These are phyloP conservation scores for Salvia splendens DNA, from an alignment of 257 asterid species.

Conservation along the genomic window DNA sequence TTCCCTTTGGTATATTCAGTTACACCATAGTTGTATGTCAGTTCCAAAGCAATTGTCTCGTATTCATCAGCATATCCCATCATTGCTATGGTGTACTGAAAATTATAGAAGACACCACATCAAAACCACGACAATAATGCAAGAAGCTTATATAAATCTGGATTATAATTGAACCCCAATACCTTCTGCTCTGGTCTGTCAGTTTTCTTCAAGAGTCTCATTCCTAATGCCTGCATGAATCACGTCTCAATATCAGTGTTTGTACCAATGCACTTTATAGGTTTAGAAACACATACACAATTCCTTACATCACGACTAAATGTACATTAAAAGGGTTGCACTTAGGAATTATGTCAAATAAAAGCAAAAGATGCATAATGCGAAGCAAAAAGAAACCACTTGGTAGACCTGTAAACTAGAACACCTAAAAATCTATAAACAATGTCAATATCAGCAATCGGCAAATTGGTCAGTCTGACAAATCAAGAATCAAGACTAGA, in stretches of 20 bases:
- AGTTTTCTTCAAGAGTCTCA: conserved; percentile 70
- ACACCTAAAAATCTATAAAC: not conserved
- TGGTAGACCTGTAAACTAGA: not conserved
- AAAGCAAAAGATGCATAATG: not conserved
- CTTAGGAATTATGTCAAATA: not conserved
- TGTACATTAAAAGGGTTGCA: not conserved
- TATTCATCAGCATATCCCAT: conserved; percentile 91
- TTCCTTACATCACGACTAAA: not conserved
- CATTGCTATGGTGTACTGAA: conserved; percentile 92
- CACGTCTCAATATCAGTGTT: conserved; percentile 10
- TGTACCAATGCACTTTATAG: not conserved
- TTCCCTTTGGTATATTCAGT: conserved; percentile 94
- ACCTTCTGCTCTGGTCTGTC: conserved; percentile 97
- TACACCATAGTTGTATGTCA: conserved; percentile 95
- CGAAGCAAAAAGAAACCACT: not conserved
- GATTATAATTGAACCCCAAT: not conserved
- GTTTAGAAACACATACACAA: not conserved
- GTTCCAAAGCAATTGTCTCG: conserved; percentile 80
- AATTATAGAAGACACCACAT: conserved; percentile 20
- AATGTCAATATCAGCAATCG: not conserved
- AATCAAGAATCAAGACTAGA: conserved; percentile 10
- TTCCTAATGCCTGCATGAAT: conserved; percentile 76
- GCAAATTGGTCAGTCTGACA: not conserved
- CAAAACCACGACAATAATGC: conserved; percentile 6
- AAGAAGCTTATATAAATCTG: conserved; percentile 11